phyloP scores from a whole-genome alignment of 768 basidiomycete genomes.

The Dentipellis sp. region DNA sequence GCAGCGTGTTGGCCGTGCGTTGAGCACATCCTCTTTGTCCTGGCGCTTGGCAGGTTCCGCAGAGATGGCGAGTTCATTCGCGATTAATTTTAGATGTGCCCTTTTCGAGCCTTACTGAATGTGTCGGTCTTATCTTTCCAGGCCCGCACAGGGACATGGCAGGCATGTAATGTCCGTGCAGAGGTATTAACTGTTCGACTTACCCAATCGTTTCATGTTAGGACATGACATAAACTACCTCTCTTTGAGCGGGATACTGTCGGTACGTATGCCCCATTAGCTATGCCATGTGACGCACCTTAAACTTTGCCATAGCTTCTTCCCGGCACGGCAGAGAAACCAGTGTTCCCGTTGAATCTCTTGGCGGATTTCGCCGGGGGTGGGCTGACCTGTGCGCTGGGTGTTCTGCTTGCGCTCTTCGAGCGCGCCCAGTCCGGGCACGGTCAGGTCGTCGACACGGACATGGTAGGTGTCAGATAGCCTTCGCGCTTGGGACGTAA shows the following conservation, averaged over 20 bases:
- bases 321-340: conserved; percentile 54
- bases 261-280: conserved; percentile 32
- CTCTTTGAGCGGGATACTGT: conserved; percentile 66
- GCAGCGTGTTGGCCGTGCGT: not conserved
- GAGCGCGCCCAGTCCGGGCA: conserved; percentile 55
- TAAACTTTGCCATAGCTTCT: conserved; percentile 39
- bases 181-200: not conserved
- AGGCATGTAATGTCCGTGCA: conserved; percentile 30
- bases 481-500: not conserved
- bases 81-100: not conserved
- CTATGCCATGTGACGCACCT: not conserved
- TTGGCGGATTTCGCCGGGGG: conserved; percentile 82
- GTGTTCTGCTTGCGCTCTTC: conserved; percentile 66
- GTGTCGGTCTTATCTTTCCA: conserved; percentile 15
- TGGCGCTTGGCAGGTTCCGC: not conserved
- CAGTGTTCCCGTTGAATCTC: conserved; percentile 64
- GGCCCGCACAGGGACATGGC: conserved; percentile 72
- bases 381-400: conserved; percentile 60
- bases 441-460: conserved; percentile 66
- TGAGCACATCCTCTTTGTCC: not conserved
- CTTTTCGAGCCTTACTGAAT: not conserved
- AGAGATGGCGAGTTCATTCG: not conserved
- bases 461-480: conserved; percentile 48
- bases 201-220: conserved; percentile 13
- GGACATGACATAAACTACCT: conserved; percentile 86